Conservation (phyloP, 305 asterid species). For the Fraxinus greggii region DNA sequence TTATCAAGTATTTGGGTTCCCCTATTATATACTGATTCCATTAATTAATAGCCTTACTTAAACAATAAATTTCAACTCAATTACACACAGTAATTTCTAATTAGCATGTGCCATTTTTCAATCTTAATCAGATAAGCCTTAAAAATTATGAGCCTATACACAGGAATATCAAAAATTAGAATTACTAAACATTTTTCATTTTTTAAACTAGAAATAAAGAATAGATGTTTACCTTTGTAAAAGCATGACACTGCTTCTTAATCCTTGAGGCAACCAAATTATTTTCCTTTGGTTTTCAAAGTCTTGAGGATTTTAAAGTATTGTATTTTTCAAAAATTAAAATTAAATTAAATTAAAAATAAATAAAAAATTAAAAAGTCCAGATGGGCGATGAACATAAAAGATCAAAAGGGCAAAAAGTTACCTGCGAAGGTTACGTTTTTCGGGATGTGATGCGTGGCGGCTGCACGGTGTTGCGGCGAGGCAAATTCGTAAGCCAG, state of each 20-base stretch:
- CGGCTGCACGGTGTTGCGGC: too few species aligned
- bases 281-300: background rate
- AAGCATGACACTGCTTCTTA: background rate
- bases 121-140: background rate
- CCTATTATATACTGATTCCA: background rate
- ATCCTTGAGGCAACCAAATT: background rate
- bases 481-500: too few species aligned
- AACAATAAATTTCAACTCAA: background rate
- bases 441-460: too few species aligned
- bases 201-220: background rate
- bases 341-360: too few species aligned
- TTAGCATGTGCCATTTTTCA: background rate
- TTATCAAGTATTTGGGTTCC: background rate
- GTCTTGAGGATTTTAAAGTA: constrained; percentile 42
- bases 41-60: background rate
- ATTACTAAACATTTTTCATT: background rate
- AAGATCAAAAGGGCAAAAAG: too few species aligned
- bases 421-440: too few species aligned
- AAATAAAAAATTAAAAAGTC: too few species aligned
- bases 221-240: background rate
- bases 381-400: background rate
- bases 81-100: background rate
- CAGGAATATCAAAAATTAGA: background rate
- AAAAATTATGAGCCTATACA: background rate
- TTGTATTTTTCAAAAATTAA: background rate